Percentiles rank a stretch among this genome's conserved stretches.
These are phyloP conservation scores for Lycium barbarum DNA, from an alignment of 257 asterid species.

Conservation along the genomic window DNA sequence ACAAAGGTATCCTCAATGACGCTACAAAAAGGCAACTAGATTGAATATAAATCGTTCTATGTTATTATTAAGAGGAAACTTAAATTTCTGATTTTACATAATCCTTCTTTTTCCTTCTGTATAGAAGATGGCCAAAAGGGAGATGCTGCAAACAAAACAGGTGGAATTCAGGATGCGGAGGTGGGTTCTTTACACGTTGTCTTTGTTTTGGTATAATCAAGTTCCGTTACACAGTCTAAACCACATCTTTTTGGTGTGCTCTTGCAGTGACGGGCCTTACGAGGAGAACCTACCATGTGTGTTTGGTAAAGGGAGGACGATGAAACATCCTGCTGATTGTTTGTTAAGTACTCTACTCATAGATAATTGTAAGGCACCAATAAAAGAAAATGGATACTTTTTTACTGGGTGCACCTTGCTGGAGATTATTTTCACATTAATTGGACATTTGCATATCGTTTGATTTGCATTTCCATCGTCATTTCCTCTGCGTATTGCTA, in stretches of 20 bases:
- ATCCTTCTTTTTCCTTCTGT: background rate
- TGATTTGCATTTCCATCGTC: constrained; percentile 24
- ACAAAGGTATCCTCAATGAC: background rate
- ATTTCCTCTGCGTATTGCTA: background rate
- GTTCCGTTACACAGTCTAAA: background rate
- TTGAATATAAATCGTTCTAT: background rate
- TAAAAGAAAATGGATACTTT: background rate
- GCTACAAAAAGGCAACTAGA: background rate
- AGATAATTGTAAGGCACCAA: constrained; percentile 4
- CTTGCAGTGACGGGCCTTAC: constrained; percentile 23
- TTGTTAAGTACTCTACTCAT: constrained; percentile 10
- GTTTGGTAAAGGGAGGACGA: constrained; percentile 17
- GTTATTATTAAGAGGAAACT: background rate
- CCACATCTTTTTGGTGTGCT: background rate
- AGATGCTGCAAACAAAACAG: constrained; percentile 29
- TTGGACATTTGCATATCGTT: constrained; percentile 16
- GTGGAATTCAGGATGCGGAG: constrained; percentile 16
- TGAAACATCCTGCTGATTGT: constrained; percentile 3
- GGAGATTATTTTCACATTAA: constrained; percentile 4
- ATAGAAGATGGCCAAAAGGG: constrained; percentile 27
- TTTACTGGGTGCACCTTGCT: constrained; percentile 22
- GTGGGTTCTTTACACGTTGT: constrained; percentile 23
- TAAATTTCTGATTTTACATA: background rate
- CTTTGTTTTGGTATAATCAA: background rate
- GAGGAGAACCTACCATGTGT: background rate